Evolutionary conservation across 768 basidiomycete genomes (phyloP).

Genomic region (Russula sp.): DNA sequence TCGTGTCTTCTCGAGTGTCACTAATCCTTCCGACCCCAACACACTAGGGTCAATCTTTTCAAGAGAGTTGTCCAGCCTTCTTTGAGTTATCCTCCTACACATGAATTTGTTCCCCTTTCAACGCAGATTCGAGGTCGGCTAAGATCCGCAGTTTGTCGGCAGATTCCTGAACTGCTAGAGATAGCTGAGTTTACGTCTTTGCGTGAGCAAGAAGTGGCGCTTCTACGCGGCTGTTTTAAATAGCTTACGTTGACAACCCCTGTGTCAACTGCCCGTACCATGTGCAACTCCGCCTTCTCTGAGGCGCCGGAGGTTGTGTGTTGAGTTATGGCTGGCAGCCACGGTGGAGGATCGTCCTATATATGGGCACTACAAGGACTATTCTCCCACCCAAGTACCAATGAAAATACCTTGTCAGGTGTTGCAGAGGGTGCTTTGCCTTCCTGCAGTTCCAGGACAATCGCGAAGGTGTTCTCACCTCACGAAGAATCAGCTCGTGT

Average conservation of each 20-base stretch:
- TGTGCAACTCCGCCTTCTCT: slow-evolving; percentile 64
- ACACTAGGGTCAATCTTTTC: not conserved
- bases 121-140: slow-evolving; percentile 13
- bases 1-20: slow-evolving; percentile 4
- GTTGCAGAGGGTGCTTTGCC: slow-evolving; percentile 50
- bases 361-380: not conserved
- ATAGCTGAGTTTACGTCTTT: slow-evolving; percentile 41
- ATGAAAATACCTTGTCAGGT: slow-evolving; percentile 38
- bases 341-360: slow-evolving; percentile 60
- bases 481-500: slow-evolving; percentile 1
- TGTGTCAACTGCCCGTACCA: slow-evolving; percentile 77
- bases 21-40: not conserved
- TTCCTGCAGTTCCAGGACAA: slow-evolving; percentile 76
- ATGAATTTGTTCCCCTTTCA: slow-evolving; percentile 24
- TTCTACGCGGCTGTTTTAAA: not conserved
- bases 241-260: slow-evolving; percentile 68
- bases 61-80: not conserved
- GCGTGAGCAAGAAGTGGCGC: not conserved
- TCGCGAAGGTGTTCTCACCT: slow-evolving; percentile 75
- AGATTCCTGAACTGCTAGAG: slow-evolving; percentile 76
- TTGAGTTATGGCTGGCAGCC: slow-evolving; percentile 68
- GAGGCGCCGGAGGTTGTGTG: slow-evolving; percentile 63
- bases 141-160: slow-evolving; percentile 49
- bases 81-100: not conserved
- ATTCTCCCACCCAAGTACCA: slow-evolving; percentile 16